Evolutionary conservation across 495 filamentous ascomycete species (phyloP).

Genomic region (Tuber magnatum): DNA sequence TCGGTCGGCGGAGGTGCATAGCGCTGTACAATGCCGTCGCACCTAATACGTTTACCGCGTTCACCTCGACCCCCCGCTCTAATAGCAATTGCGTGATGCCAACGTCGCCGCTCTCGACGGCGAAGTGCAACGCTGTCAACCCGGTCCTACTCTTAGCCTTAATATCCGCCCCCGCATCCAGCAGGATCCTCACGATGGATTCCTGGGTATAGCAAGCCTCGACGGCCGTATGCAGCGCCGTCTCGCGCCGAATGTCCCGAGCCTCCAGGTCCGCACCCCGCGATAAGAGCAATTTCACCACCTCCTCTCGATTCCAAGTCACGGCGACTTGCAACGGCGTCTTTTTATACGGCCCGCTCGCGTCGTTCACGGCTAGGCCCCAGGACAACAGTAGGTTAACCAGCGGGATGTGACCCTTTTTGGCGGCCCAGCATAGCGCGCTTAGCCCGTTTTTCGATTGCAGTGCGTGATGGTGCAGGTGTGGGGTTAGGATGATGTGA

Average conservation of each 20-base stretch:
- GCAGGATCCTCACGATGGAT: not conserved
- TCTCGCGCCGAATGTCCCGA: slow-evolving; percentile 15
- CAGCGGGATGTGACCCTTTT: not conserved
- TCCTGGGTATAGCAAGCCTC: not conserved
- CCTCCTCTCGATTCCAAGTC: not conserved
- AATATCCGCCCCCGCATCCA: slow-evolving; percentile 1
- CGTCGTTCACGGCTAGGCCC: slow-evolving; percentile 1
- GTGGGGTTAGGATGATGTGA: slow-evolving; percentile 1
- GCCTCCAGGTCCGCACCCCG: slow-evolving; percentile 21
- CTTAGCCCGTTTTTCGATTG: slow-evolving; percentile 2
- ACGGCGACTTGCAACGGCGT: not conserved
- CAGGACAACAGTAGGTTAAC: not conserved
- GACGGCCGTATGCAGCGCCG: slow-evolving; percentile 38
- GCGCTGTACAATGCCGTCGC: slow-evolving; percentile 1
- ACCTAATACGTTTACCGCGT: not conserved
- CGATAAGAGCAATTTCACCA: slow-evolving; percentile 7
- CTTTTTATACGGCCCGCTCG: not conserved
- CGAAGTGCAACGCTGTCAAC: not conserved
- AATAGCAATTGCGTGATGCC: not conserved
- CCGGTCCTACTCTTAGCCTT: not conserved
- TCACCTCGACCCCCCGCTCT: not conserved
- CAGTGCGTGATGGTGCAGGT: not conserved
- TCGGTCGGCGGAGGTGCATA: not conserved
- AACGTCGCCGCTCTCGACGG: not conserved
- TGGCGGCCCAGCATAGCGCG: slow-evolving; percentile 1